phyloP scores from a whole-genome alignment of 192 early-diverging fungal species.

The Coemansia sp. region DNA sequence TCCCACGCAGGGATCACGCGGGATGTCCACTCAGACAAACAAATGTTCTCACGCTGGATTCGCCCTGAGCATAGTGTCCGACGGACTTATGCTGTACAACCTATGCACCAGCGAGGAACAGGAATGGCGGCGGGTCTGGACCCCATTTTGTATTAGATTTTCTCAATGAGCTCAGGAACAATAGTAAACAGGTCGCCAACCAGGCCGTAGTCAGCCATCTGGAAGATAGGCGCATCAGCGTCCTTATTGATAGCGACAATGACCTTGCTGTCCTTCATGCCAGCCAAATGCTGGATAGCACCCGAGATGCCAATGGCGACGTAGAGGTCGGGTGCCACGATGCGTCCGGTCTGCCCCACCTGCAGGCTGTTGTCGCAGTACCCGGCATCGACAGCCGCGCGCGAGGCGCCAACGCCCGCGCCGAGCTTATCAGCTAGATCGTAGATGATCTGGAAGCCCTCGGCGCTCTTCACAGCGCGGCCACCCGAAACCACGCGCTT shows the following conservation, averaged over 20 bases:
- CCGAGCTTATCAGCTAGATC: slow-evolving; percentile 92
- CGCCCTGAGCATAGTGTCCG: not conserved
- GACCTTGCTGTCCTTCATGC: slow-evolving; percentile 99
- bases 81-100: not conserved
- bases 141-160: slow-evolving; percentile 53
- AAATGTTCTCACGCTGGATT: slow-evolving; percentile 3
- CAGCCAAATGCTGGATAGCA: slow-evolving; percentile 96
- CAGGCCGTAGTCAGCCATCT: slow-evolving; percentile 94
- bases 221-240: slow-evolving; percentile 97
- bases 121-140: not conserved
- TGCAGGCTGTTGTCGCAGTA: slow-evolving; percentile 96
- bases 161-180: slow-evolving; percentile 91
- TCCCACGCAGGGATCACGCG: slow-evolving; percentile 10
- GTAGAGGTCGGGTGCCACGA: slow-evolving; percentile 96
- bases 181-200: slow-evolving; percentile 93
- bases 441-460: slow-evolving; percentile 90
- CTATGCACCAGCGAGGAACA: not conserved
- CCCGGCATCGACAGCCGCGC: slow-evolving; percentile 97
- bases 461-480: slow-evolving; percentile 93
- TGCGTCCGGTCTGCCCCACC: slow-evolving; percentile 98
- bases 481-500: slow-evolving; percentile 92
- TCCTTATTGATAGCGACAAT: slow-evolving; percentile 99
- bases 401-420: slow-evolving; percentile 93
- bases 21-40: not conserved
- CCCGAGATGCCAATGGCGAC: slow-evolving; percentile 95